phyloP scores from a whole-genome alignment of 2,329 filamentous ascomycete species.

The Gyromitra esculenta region DNA sequence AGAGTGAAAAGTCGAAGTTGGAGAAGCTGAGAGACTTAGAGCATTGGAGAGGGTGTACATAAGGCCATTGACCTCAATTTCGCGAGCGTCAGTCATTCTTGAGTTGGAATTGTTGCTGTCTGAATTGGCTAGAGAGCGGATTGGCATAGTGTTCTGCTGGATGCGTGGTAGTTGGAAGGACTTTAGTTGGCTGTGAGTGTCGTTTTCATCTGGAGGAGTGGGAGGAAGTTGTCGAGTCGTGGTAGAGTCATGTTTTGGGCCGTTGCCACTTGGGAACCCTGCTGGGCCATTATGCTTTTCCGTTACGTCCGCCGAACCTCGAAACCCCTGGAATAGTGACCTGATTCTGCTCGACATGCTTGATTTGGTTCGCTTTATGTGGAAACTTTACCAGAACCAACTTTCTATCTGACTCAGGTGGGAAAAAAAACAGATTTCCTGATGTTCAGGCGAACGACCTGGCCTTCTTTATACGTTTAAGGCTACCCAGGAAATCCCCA shows the following conservation, averaged over 20 bases:
- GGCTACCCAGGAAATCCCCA: conserved; percentile 13
- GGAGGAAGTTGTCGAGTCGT: conserved; percentile 34
- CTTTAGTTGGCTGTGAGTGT: conserved; percentile 43
- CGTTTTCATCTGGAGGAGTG: conserved; percentile 51
- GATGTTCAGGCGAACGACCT: background rate
- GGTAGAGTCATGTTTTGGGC: conserved; percentile 37
- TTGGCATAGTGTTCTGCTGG: conserved; percentile 29
- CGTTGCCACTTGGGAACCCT: conserved; percentile 41
- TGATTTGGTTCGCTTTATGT: conserved; percentile 24
- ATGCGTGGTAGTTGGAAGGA: conserved; percentile 31
- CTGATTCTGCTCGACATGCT: conserved; percentile 47
- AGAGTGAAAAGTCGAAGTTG: conserved; percentile 78
- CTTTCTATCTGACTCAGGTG: conserved; percentile 12
- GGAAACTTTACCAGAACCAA: conserved; percentile 9
- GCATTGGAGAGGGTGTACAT: conserved; percentile 39
- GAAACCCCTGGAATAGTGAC: conserved; percentile 47
- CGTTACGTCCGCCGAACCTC: conserved; percentile 29
- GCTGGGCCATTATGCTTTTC: conserved; percentile 33
- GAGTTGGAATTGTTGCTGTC: conserved; percentile 21
- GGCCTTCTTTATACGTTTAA: conserved; percentile 36
- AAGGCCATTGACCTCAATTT: conserved; percentile 53
- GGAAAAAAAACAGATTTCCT: conserved; percentile 3
- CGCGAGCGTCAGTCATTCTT: conserved; percentile 49
- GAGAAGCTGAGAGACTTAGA: conserved; percentile 73
- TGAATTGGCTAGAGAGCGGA: background rate